Percentiles rank a stretch among this genome's conserved stretches.
These are phyloP conservation scores for Caryopteris hybrid DNA, from an alignment of 305 asterid genomes.

Conservation along the genomic window DNA sequence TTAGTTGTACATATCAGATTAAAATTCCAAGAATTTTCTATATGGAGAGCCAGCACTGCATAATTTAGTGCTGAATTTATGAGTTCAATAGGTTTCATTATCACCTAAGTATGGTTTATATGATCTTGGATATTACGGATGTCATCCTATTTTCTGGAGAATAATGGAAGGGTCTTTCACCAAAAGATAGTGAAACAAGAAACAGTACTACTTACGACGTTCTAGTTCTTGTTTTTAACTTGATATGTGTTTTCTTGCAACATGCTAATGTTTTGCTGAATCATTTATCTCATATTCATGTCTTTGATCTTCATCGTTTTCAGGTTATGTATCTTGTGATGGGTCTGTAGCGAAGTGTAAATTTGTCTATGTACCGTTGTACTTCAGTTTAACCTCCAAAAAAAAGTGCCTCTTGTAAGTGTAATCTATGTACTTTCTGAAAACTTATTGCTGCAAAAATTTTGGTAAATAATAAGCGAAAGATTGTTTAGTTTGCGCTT, in stretches of 20 bases:
- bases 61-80: neutral
- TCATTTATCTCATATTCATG: neutral
- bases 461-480: slow-evolving; percentile 17
- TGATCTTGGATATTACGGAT: neutral
- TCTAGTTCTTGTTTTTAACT: too few relatives aligned
- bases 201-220: too few relatives aligned
- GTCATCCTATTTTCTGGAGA: neutral
- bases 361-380: slow-evolving; percentile 19
- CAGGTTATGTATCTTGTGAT: slow-evolving; percentile 23
- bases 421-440: slow-evolving; percentile 13
- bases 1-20: neutral
- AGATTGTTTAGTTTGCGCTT: too few relatives aligned
- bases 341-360: slow-evolving; percentile 27
- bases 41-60: neutral
- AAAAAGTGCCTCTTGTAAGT: slow-evolving; percentile 14
- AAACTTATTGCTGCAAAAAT: slow-evolving; percentile 7
- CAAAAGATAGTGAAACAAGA: too few relatives aligned
- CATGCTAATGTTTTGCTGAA: neutral
- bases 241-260: neutral
- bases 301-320: neutral
- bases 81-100: neutral
- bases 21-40: too few relatives aligned
- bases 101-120: neutral
- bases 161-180: neutral
- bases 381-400: slow-evolving; percentile 6